Percentiles rank a stretch among this genome's conserved stretches.
Evolutionary conservation across 1,284 basidiomycete species (phyloP).

Genomic region (Cronartium quercuum): DNA sequence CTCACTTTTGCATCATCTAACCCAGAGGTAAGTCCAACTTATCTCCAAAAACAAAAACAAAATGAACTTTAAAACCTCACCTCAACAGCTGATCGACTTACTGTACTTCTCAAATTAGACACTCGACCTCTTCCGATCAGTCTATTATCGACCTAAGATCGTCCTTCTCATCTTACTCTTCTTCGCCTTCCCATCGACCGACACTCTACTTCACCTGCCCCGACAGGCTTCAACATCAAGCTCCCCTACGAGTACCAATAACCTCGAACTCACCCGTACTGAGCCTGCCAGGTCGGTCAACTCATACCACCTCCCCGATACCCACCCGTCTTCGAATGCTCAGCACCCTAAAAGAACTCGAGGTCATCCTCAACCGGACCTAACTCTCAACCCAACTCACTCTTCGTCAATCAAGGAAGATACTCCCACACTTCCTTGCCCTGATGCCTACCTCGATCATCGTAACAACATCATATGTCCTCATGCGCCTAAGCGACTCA

Average conservation of each 20-base stretch:
- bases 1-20: neutral
- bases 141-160: slow-evolving; percentile 26
- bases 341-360: neutral
- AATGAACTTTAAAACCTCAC: neutral
- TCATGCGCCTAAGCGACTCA: slow-evolving; percentile 28
- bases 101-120: neutral
- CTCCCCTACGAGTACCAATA: neutral
- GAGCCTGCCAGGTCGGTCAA: neutral
- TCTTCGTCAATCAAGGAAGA: neutral
- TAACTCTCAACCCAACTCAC: neutral
- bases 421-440: slow-evolving; percentile 12
- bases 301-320: neutral
- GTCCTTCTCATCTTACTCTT: slow-evolving; percentile 28
- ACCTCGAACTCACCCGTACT: too few species aligned
- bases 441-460: slow-evolving; percentile 27
- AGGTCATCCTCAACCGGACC: neutral
- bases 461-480: slow-evolving; percentile 37
- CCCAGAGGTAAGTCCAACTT: neutral
- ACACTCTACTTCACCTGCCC: neutral
- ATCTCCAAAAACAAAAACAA: neutral
- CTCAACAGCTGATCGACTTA: neutral
- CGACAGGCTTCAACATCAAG: neutral
- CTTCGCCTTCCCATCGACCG: slow-evolving; percentile 24
- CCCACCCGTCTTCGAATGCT: neutral
- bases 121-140: slow-evolving; percentile 27